Conservation (phyloP, 1,284 basidiomycete species). For the Fomitopsis schrenkii region DNA sequence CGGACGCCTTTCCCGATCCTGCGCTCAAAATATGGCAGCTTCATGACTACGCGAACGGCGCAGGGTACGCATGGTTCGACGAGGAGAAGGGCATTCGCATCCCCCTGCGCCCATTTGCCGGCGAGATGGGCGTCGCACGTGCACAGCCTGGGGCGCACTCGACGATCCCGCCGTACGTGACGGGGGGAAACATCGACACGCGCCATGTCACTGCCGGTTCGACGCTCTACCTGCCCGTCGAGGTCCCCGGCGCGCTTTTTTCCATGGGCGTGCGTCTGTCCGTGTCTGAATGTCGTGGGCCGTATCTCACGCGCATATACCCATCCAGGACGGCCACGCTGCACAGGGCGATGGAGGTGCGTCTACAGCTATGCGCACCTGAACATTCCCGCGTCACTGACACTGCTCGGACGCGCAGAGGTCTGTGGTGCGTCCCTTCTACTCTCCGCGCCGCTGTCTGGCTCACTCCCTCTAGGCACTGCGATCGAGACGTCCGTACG, state of each 20-base stretch:
- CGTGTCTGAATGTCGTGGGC: not conserved
- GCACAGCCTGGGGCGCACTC: slow-evolving; percentile 47
- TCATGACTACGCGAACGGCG: slow-evolving; percentile 13
- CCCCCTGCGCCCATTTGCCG: slow-evolving; percentile 51
- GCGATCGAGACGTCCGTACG: slow-evolving; percentile 63
- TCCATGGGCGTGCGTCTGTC: slow-evolving; percentile 47
- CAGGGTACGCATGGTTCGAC: slow-evolving; percentile 45
- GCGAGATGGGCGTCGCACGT: slow-evolving; percentile 66
- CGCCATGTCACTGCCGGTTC: slow-evolving; percentile 49
- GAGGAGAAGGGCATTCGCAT: slow-evolving; percentile 41
- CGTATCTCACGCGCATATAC: not conserved
- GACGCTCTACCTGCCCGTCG: slow-evolving; percentile 53
- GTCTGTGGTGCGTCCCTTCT: slow-evolving; percentile 44
- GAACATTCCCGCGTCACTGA: not conserved
- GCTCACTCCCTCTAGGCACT: slow-evolving; percentile 34
- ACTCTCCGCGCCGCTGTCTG: not conserved
- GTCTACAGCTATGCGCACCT: slow-evolving; percentile 10
- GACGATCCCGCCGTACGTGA: slow-evolving; percentile 58
- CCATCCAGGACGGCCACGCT: slow-evolving; percentile 54
- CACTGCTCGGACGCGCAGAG: slow-evolving; percentile 29
- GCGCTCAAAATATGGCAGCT: slow-evolving; percentile 53
- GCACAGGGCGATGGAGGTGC: slow-evolving; percentile 63
- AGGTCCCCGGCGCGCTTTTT: slow-evolving; percentile 56
- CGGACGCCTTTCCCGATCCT: slow-evolving; percentile 49
- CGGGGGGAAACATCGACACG: slow-evolving; percentile 61